Percentiles rank a stretch among this genome's conserved stretches.
phyloP scores from a whole-genome alignment of 1,139 yeast species.

The Blastobotrys aristatus region DNA sequence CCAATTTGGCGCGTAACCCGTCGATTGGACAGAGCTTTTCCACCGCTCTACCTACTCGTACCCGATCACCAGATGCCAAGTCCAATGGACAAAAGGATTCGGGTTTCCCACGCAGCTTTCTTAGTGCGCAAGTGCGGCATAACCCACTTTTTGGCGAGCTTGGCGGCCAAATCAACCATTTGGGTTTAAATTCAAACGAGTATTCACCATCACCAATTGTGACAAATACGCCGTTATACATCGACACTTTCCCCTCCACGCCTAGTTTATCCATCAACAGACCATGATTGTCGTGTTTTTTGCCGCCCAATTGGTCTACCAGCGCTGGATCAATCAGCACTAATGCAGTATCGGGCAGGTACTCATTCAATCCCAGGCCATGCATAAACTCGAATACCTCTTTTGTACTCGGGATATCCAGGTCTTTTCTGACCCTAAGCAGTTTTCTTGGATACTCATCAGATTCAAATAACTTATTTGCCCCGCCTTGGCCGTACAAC shows the following conservation, averaged over 20 bases:
- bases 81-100: slow-evolving; percentile 36
- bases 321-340: slow-evolving; percentile 14
- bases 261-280: slow-evolving; percentile 19
- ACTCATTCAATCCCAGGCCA: slow-evolving; percentile 13
- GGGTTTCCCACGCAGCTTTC: slow-evolving; percentile 28
- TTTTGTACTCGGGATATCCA: slow-evolving; percentile 16
- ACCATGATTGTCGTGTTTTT: slow-evolving; percentile 11
- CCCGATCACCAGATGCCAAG: slow-evolving; percentile 24
- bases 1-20: neutral
- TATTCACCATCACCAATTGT: slow-evolving; percentile 1
- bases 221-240: neutral
- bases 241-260: neutral
- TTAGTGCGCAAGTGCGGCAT: slow-evolving; percentile 45
- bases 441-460: slow-evolving; percentile 18
- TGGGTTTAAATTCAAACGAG: slow-evolving; percentile 41
- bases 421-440: slow-evolving; percentile 25
- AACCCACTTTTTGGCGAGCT: slow-evolving; percentile 32
- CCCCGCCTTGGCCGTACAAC: slow-evolving; percentile 28
- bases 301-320: slow-evolving; percentile 13
- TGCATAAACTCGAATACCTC: slow-evolving; percentile 19
- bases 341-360: slow-evolving; percentile 17
- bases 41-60: slow-evolving; percentile 17
- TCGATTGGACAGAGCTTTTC: slow-evolving; percentile 1
- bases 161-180: slow-evolving; percentile 39
- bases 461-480: slow-evolving; percentile 19